Evolutionary conservation across 352 stramenopile species (phyloP).

Genomic region (Globisporangium radiosum): DNA sequence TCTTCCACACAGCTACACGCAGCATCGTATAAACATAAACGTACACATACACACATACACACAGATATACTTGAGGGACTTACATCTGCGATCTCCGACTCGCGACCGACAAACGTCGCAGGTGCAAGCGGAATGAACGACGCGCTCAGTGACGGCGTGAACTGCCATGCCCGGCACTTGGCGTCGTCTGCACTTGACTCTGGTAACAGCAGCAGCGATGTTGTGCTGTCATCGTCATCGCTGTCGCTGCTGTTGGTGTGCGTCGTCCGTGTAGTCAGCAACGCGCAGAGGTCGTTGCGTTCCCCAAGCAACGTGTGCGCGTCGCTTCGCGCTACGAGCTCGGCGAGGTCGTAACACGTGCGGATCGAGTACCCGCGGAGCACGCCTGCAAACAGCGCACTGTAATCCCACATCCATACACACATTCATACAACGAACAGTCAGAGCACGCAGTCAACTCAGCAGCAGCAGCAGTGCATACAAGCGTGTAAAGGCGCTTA

Average conservation of each 20-base stretch:
- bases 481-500: constrained; percentile 8
- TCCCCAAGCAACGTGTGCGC: constrained; percentile 18
- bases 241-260: no score
- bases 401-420: constrained; percentile 12
- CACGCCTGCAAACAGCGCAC: constrained; percentile 43
- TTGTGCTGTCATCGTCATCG: no score
- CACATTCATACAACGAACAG: not conserved
- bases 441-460: no score
- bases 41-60: not conserved
- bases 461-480: constrained; percentile 1
- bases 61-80: not conserved
- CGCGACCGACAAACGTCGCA: constrained; percentile 44
- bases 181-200: constrained; percentile 2
- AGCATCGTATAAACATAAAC: no score
- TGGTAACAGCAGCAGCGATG: constrained; percentile 8
- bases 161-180: constrained; percentile 13
- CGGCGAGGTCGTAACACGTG: constrained; percentile 28
- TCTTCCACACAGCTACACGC: no score
- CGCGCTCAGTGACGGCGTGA: constrained; percentile 29
- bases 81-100: constrained; percentile 42
- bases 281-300: constrained; percentile 23
- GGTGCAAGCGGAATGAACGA: constrained; percentile 52
- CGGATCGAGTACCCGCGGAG: constrained; percentile 32
- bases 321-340: constrained; percentile 40
- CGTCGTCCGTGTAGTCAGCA: no score